phyloP scores from a whole-genome alignment of 805 yeast species.

The Barnettozyma sucrosica region DNA sequence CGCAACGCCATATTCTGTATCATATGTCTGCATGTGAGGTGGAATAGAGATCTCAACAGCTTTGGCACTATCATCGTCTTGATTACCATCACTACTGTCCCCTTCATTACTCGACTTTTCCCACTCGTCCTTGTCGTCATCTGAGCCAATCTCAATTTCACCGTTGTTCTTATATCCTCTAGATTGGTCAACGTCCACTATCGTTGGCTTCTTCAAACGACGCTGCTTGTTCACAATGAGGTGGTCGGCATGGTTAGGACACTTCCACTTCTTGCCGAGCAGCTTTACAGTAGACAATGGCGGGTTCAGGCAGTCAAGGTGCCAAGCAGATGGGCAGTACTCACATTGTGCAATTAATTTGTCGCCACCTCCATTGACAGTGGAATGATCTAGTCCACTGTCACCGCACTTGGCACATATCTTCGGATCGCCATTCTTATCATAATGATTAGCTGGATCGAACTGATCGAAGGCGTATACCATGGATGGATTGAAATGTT shows the following conservation, averaged over 20 bases:
- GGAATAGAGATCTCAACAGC: constrained; percentile 30
- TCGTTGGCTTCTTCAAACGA: constrained; percentile 44
- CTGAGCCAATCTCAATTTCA: constrained; percentile 49
- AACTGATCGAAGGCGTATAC: constrained; percentile 43
- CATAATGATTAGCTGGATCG: constrained; percentile 60
- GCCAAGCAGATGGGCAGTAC: constrained; percentile 80
- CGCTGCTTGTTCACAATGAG: constrained; percentile 32
- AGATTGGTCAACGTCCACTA: constrained; percentile 48
- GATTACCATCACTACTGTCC: constrained; percentile 9
- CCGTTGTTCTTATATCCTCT: constrained; percentile 51
- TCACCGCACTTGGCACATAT: constrained; percentile 73
- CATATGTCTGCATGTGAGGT: constrained; percentile 30
- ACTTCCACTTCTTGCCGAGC: constrained; percentile 79
- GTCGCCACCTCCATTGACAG: constrained; percentile 36
- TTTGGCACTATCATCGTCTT: constrained; percentile 20
- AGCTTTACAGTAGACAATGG: constrained; percentile 71
- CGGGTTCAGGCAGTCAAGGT: constrained; percentile 76
- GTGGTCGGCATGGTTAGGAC: constrained; percentile 69
- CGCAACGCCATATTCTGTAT: constrained; percentile 31
- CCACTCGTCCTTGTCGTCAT: constrained; percentile 21
- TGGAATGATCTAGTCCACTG: constrained; percentile 48
- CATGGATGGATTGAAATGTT: constrained; percentile 38
- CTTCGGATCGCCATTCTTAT: constrained; percentile 61
- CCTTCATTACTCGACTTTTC: neutral
- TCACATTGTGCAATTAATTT: constrained; percentile 69